Evolutionary conservation across 2,329 filamentous ascomycete genomes (phyloP), one percentile per base, ranked within the genome.

Genomic region (Lachnellula willkommii): DNA sequence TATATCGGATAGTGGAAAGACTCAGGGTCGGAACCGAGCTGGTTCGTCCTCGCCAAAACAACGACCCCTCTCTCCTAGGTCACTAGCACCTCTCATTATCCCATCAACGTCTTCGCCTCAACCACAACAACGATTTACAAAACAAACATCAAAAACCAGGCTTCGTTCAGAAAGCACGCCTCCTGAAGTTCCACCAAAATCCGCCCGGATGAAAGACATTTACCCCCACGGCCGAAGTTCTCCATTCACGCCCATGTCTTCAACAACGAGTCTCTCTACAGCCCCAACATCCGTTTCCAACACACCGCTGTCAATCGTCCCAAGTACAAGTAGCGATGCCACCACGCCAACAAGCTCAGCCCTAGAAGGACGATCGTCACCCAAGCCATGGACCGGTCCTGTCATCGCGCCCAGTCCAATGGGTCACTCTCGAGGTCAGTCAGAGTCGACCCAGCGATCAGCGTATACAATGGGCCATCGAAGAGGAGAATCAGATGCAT

Each of bases 61-160:
- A 53, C 72, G 70, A 54, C 76, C 74, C n/a, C 68, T 76, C 39
- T 82, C 79, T 11, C 79, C 80, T 17, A 82, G 75, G 67, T 74
- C 73, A 47, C 73, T 85, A 6, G 69, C 81, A 1, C 82, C 81
- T 26, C 74, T 85, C 22, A 75, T 83, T 40, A 85, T 85, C 56
- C 82, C 82, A 6, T 39, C 56, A 14, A 52, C 55, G 24, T 59
- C 55, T 28, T 53, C 53, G 26, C 48, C 60, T 43, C 54, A 55
- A 43, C 50, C 60, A 47, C 59, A 32, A 32, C 28, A 60, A 42
- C 49, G 60, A 49, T 52, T 64, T 20, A 54, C 50, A 35, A 59
- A 52, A 28, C 42, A 62, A 53, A 48, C 51, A 20, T 66, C 67
- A 24, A 26, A 24, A 49, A 75, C 66, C 56, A 76, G 77, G 53